phyloP scores from a whole-genome alignment of 129 eudicot genomes.

The Centrapalus pauciflorus region DNA sequence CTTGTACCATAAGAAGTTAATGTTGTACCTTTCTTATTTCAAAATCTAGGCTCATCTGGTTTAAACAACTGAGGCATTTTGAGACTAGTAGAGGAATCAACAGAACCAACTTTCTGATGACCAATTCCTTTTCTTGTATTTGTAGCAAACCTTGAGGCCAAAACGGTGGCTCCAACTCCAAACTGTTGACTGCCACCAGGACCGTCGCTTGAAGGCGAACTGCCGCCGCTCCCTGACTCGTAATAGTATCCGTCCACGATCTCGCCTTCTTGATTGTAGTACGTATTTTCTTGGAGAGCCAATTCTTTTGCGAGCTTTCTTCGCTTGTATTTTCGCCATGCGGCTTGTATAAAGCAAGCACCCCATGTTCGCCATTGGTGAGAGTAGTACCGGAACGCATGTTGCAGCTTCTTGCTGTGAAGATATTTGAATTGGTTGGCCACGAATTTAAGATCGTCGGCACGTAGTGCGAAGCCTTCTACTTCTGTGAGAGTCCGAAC shows the following conservation, averaged over 20 bases:
- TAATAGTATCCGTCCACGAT: slow-evolving; percentile 19
- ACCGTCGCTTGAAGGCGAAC: slow-evolving; percentile 20
- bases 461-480: slow-evolving; percentile 77
- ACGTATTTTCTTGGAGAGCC: slow-evolving; percentile 45
- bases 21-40: slow-evolving; percentile 5
- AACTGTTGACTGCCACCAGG: slow-evolving; percentile 31
- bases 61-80: slow-evolving; percentile 80
- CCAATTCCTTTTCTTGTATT: slow-evolving; percentile 49
- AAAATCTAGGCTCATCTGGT: slow-evolving; percentile 85
- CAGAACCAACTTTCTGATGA: slow-evolving; percentile 25
- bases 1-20: slow-evolving; percentile 14
- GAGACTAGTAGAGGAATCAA: slow-evolving; percentile 46
- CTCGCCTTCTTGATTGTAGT: slow-evolving; percentile 12
- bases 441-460: slow-evolving; percentile 79
- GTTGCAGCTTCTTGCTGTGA: slow-evolving; percentile 82
- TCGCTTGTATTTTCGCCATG: slow-evolving; percentile 67
- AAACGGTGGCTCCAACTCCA: slow-evolving; percentile 52
- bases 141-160: slow-evolving; percentile 73
- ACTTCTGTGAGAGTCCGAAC: slow-evolving; percentile 81
- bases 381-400: slow-evolving; percentile 84
- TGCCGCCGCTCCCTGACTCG: slow-evolving; percentile 22
- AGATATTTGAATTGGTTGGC: slow-evolving; percentile 78
- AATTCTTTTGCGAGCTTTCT: slow-evolving; percentile 60
- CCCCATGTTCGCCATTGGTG: slow-evolving; percentile 98
- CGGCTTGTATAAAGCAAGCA: slow-evolving; percentile 62